phyloP scores from a whole-genome alignment of 2,329 filamentous ascomycete genomes.

The Huntiella abstrusa region DNA sequence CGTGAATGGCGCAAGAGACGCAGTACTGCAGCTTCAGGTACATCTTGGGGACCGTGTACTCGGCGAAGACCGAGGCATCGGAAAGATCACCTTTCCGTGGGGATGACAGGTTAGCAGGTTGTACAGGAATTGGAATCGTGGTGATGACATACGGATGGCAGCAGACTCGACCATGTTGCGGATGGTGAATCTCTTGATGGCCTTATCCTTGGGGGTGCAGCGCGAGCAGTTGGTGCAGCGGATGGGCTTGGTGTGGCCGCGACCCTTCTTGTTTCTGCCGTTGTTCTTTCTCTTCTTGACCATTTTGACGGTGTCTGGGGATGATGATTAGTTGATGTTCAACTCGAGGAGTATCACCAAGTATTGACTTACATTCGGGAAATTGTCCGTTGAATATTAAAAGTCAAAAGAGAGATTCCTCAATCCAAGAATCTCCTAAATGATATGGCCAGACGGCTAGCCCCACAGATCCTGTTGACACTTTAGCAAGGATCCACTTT shows the following conservation, averaged over 20 bases:
- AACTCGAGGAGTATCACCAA: background rate
- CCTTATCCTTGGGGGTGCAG: conserved; percentile 98
- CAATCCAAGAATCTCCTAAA: conserved; percentile 2
- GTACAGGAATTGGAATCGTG: background rate
- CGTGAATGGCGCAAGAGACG: conserved; percentile 99
- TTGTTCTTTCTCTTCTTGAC: conserved; percentile 58
- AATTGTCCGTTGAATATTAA: conserved; percentile 11
- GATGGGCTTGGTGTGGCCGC: conserved; percentile 99
- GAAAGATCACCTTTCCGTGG: conserved; percentile 80
- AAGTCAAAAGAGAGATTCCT: conserved; percentile 3
- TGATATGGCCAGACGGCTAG: conserved; percentile 5
- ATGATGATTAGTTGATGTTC: conserved; percentile 15
- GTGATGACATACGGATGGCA: conserved; percentile 72
- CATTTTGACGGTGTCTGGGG: conserved; percentile 42
- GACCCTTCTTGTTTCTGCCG: conserved; percentile 99
- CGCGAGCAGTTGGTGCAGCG: conserved; percentile 55
- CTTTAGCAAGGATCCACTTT: conserved; percentile 6
- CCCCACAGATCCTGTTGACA: conserved; percentile 2
- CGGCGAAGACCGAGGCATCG: conserved; percentile 95
- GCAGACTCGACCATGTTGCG: conserved; percentile 99
- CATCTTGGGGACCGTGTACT: conserved; percentile 99
- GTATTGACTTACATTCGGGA: conserved; percentile 8
- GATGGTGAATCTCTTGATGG: conserved; percentile 99
- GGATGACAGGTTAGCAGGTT: background rate
- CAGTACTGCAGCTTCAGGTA: conserved; percentile 99